Conservation (phyloP, 1,284 basidiomycete species). For the Moesziomyces antarcticus region DNA sequence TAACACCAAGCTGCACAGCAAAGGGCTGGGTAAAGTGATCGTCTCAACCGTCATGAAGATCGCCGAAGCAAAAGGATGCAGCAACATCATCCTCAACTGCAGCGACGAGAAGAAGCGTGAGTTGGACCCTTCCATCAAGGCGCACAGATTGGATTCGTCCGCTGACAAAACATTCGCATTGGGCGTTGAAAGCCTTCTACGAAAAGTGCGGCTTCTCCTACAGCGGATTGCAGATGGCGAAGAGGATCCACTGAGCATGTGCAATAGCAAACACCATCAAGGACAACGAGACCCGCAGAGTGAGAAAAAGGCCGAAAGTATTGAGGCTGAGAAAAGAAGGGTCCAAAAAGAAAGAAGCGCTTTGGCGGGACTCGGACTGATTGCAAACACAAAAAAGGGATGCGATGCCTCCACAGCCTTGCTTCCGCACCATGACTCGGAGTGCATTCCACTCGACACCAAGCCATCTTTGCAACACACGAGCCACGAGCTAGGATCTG, state of each 20-base stretch:
- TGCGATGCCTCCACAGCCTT: constrained; percentile 5
- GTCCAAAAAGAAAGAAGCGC: constrained; percentile 3
- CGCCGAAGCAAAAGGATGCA: constrained; percentile 80
- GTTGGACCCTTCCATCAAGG: constrained; percentile 59
- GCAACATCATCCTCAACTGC: constrained; percentile 97
- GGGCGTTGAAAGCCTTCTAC: constrained; percentile 81
- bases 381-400: too few species aligned
- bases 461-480: too few species aligned
- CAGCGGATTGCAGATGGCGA: constrained; percentile 62
- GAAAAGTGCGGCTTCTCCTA: constrained; percentile 82
- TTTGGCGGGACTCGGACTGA: too few species aligned
- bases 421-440: background rate
- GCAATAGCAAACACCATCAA: constrained; percentile 1
- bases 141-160: too few species aligned
- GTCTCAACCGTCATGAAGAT: constrained; percentile 82
- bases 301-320: background rate
- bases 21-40: constrained; percentile 85
- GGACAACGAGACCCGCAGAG: too few species aligned
- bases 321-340: background rate
- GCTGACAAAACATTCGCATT: background rate
- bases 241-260: constrained; percentile 20
- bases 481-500: too few species aligned
- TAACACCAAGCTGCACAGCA: constrained; percentile 84
- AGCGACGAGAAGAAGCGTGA: constrained; percentile 87
- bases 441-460: too few species aligned